Conservation (phyloP, 257 asterid species). For the Coffea eugenioides region DNA sequence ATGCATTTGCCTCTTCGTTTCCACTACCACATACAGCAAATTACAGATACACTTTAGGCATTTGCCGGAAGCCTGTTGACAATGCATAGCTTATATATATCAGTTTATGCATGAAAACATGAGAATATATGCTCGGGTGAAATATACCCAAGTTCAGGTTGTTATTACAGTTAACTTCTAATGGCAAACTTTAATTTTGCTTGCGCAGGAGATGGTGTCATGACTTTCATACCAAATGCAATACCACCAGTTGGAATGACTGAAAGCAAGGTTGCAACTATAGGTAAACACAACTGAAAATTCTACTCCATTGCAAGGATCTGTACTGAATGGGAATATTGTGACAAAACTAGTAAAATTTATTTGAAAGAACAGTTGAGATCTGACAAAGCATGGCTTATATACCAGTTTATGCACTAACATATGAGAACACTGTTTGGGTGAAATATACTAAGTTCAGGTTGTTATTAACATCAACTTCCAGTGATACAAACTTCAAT, state of each 20-base stretch:
- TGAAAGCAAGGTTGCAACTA: neutral
- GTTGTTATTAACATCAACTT: neutral
- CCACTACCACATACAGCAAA: neutral
- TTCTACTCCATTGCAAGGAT: neutral
- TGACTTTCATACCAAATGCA: neutral
- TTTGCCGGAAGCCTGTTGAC: neutral
- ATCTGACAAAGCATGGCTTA: too few species aligned
- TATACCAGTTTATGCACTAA: too few species aligned
- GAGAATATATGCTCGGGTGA: too few species aligned
- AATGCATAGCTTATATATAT: too few species aligned
- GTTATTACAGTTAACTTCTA: neutral
- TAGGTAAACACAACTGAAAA: neutral
- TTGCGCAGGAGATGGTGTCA: neutral
- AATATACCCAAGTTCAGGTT: neutral
- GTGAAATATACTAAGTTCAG: neutral
- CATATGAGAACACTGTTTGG: too few species aligned
- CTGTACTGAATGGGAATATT: neutral
- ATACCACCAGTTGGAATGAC: neutral
- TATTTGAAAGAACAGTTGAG: neutral
- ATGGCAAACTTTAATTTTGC: neutral
- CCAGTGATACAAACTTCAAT: neutral
- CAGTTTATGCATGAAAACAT: too few species aligned
- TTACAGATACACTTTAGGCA: neutral
- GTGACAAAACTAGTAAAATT: slow-evolving; percentile 2
- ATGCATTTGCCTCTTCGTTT: neutral